These are phyloP conservation scores for Gillenia trifoliata DNA, from an alignment of 306 rosid species.

Conservation along the genomic window DNA sequence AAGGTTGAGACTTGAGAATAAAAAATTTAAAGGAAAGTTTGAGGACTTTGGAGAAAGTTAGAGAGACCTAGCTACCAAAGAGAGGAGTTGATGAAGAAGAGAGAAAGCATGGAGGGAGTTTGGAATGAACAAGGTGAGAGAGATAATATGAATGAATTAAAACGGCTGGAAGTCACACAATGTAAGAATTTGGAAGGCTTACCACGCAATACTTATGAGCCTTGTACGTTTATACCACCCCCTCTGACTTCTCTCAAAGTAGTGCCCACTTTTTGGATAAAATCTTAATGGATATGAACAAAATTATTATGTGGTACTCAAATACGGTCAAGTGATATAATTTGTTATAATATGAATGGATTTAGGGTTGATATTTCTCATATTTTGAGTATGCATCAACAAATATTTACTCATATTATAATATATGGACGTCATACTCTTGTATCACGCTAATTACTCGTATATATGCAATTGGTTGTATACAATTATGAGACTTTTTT, in stretches of 20 bases:
- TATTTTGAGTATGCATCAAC: no score
- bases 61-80: background rate
- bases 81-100: background rate
- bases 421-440: no score
- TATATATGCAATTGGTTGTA: no score
- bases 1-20: background rate
- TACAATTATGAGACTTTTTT: no score
- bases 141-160: slow-evolving; percentile 19
- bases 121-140: slow-evolving; percentile 24
- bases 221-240: background rate
- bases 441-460: no score
- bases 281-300: background rate
- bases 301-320: no score
- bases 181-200: slow-evolving; percentile 10
- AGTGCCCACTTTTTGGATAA: background rate
- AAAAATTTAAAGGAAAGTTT: background rate
- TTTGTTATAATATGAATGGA: no score
- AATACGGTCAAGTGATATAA: no score
- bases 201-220: slow-evolving; percentile 19
- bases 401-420: no score
- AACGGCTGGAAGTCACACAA: slow-evolving; percentile 6
- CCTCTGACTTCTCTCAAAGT: background rate
- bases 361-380: no score
- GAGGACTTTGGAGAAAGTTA: background rate
- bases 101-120: background rate